A percentile compares a stretch with the other conserved stretches of the same genome.
These are phyloP conservation scores for Arachnomyces sp. DNA, from an alignment of 2,329 filamentous ascomycete species.

Conservation along the genomic window DNA sequence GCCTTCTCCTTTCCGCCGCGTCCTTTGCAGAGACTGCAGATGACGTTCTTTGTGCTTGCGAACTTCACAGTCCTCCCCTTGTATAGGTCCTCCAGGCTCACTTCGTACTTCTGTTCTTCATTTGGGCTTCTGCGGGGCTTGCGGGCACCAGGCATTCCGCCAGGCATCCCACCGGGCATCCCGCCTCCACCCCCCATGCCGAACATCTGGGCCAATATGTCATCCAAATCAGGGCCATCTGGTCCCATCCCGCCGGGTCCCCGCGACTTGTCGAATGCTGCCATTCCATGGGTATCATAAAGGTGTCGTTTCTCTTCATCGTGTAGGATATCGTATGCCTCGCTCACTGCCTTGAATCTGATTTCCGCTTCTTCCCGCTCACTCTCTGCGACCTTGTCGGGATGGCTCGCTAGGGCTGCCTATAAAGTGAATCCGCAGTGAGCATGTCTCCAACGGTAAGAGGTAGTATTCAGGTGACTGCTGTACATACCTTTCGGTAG, in stretches of 20 bases:
- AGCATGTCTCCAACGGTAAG: conserved; percentile 4
- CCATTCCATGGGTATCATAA: conserved; percentile 94
- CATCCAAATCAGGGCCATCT: conserved; percentile 69
- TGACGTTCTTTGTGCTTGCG: conserved; percentile 84
- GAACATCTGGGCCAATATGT: conserved; percentile 91
- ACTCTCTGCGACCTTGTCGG: conserved; percentile 87
- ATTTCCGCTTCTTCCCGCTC: conserved; percentile 77
- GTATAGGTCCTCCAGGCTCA: conserved; percentile 89
- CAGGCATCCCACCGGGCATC: conserved; percentile 49
- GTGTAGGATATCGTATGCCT: conserved; percentile 95
- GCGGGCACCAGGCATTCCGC: conserved; percentile 30
- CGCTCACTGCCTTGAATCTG: conserved; percentile 85
- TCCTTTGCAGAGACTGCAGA: conserved; percentile 82
- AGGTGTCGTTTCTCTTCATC: conserved; percentile 88
- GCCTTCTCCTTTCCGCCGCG: conserved; percentile 85
- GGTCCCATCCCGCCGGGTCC: conserved; percentile 54
- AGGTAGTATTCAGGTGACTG: conserved; percentile 2
- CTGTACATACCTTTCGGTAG: conserved; percentile 70
- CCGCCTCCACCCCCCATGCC: conserved; percentile 50
- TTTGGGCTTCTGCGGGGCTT: conserved; percentile 59
- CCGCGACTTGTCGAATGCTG: conserved; percentile 71
- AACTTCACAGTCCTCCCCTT: conserved; percentile 98
- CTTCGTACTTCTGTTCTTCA: conserved; percentile 85
- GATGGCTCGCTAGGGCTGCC: conserved; percentile 82
- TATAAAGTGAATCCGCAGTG: conserved; percentile 28